Conservation (phyloP, 192 early-diverging fungal genomes). For the Linnemannia hyalina region DNA sequence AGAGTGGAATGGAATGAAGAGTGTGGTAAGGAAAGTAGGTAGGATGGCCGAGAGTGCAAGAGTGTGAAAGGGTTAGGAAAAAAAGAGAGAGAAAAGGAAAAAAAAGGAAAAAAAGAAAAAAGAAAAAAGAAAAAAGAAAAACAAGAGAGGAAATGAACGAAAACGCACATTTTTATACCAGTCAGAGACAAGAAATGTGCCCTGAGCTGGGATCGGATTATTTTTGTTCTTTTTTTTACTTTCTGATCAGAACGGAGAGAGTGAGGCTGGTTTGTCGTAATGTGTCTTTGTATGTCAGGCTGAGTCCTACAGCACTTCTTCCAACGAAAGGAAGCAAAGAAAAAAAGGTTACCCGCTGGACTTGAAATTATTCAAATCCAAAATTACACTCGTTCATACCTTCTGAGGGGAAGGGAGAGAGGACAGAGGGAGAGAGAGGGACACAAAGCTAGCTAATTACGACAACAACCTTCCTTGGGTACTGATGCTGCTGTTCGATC, state of each 20-base stretch:
- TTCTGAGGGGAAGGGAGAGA: no score
- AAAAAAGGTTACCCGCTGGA: background rate
- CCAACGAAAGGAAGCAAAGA: background rate
- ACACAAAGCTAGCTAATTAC: no score
- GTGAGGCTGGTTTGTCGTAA: no score
- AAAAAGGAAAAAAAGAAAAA: constrained; percentile 5
- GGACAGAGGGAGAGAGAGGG: no score
- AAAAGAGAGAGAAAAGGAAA: background rate
- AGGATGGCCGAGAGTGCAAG: background rate
- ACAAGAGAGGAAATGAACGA: background rate
- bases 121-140: background rate
- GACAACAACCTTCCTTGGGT: no score
- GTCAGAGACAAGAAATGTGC: background rate
- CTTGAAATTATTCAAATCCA: background rate
- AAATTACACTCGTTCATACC: background rate
- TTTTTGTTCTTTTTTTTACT: background rate
- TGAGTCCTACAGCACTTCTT: background rate
- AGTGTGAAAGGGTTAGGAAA: background rate
- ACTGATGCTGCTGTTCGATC: no score
- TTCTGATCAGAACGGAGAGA: no score
- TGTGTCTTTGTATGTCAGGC: background rate
- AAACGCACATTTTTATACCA: background rate
- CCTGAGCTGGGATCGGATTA: background rate
- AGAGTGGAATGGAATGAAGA: background rate
- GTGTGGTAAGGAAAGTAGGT: no score